A percentile compares a stretch with the other conserved stretches of the same genome.
phyloP scores from a whole-genome alignment of 306 rosid species.

The Rosa multiflora region DNA sequence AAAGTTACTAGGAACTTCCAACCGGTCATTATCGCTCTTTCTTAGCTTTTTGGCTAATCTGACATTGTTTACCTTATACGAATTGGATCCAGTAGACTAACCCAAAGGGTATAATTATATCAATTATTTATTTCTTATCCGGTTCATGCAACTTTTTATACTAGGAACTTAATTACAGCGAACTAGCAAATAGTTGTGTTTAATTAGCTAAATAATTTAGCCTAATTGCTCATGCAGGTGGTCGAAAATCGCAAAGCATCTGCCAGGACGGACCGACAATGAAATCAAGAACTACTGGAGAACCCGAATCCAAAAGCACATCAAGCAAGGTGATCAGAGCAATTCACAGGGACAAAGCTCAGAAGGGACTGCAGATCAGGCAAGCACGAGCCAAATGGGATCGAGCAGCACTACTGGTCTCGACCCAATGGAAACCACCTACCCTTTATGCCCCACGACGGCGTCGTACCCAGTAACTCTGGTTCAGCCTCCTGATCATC shows the following conservation, averaged over 20 bases:
- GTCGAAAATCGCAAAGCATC: slow-evolving; percentile 95
- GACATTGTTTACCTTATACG: neutral
- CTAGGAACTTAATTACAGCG: neutral
- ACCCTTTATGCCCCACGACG: slow-evolving; percentile 23
- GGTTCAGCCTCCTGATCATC: slow-evolving; percentile 29
- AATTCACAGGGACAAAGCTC: slow-evolving; percentile 42
- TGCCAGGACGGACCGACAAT: slow-evolving; percentile 94
- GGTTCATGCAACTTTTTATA: neutral
- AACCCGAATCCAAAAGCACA: slow-evolving; percentile 91
- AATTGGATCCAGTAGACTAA: neutral
- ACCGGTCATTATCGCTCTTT: neutral
- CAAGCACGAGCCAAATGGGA: slow-evolving; percentile 44
- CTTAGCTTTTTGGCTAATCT: neutral
- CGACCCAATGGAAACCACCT: slow-evolving; percentile 47
- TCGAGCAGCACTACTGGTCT: slow-evolving; percentile 1
- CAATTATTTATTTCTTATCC: neutral
- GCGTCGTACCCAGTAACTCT: slow-evolving; percentile 29
- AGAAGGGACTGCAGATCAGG: slow-evolving; percentile 34
- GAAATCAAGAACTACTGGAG: slow-evolving; percentile 98
- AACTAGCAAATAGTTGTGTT: neutral
- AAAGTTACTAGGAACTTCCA: neutral
- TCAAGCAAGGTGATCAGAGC: slow-evolving; percentile 60
- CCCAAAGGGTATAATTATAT: neutral
- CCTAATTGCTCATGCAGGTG: slow-evolving; percentile 50
- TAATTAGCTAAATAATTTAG: neutral